Conservation (phyloP, 352 stramenopile species). For the Pseudoperonospora humuli region DNA sequence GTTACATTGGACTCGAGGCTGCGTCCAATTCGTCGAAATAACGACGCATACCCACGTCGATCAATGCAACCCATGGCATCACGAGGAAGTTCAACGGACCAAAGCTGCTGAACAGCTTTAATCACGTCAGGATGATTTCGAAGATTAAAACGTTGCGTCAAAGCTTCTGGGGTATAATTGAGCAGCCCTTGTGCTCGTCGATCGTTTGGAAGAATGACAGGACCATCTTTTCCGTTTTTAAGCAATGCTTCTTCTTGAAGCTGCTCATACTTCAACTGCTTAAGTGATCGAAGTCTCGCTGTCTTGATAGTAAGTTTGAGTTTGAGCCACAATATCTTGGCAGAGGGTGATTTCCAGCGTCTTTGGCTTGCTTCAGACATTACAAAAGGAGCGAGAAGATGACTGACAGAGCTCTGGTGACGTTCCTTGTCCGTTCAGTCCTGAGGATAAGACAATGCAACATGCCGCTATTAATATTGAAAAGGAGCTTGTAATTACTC, state of each 20-base stretch:
- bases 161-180: slow-evolving; percentile 62
- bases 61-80: slow-evolving; percentile 57
- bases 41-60: slow-evolving; percentile 33
- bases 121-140: too few species aligned
- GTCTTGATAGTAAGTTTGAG: slow-evolving; percentile 71
- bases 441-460: neutral
- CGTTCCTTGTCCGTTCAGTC: slow-evolving; percentile 6
- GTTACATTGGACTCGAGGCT: slow-evolving; percentile 38
- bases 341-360: slow-evolving; percentile 23
- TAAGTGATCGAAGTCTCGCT: slow-evolving; percentile 47
- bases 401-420: neutral
- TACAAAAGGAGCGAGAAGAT: neutral
- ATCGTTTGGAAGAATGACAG: slow-evolving; percentile 51
- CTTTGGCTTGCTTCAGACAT: slow-evolving; percentile 6
- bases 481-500: slow-evolving; percentile 5
- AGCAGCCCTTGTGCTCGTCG: slow-evolving; percentile 43
- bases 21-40: slow-evolving; percentile 55
- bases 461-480: slow-evolving; percentile 18
- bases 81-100: slow-evolving; percentile 43
- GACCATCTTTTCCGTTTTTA: slow-evolving; percentile 57
- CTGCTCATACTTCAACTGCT: slow-evolving; percentile 69
- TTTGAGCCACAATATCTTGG: slow-evolving; percentile 70
- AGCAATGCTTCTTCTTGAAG: slow-evolving; percentile 63
- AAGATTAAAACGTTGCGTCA: too few species aligned
- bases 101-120: too few species aligned